phyloP scores from a whole-genome alignment of 331 rosid species.

The Quercus lobata region DNA sequence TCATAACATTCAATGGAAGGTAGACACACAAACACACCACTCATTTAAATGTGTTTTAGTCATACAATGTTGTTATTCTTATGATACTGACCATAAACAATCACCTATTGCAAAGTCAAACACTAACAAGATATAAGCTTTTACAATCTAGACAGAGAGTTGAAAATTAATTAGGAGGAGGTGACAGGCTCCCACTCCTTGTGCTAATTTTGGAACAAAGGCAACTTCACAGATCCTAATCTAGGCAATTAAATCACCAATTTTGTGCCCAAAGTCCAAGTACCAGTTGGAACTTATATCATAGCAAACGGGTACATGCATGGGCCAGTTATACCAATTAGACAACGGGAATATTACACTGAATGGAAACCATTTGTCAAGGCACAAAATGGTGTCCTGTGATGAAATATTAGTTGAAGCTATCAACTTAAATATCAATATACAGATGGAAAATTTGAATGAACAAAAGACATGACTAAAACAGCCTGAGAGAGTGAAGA shows the following conservation, averaged over 20 bases:
- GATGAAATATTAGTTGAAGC: neutral
- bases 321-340: neutral
- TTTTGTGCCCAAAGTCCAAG: neutral
- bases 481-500: neutral
- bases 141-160: neutral
- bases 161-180: neutral
- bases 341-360: neutral
- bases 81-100: neutral
- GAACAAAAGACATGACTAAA: neutral
- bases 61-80: neutral
- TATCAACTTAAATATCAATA: neutral
- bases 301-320: neutral
- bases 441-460: neutral
- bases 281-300: neutral
- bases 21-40: neutral
- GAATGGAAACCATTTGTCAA: neutral
- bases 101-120: neutral
- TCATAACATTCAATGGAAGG: neutral
- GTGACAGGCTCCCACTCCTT: neutral
- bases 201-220: neutral
- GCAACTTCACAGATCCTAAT: neutral
- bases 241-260: neutral
- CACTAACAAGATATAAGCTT: neutral
- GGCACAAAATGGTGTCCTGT: neutral
- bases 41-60: neutral